Percentiles rank a stretch among this genome's conserved stretches.
These are phyloP conservation scores for Irpex rosettiformis DNA, from an alignment of 1,284 basidiomycete genomes.

Conservation along the genomic window DNA sequence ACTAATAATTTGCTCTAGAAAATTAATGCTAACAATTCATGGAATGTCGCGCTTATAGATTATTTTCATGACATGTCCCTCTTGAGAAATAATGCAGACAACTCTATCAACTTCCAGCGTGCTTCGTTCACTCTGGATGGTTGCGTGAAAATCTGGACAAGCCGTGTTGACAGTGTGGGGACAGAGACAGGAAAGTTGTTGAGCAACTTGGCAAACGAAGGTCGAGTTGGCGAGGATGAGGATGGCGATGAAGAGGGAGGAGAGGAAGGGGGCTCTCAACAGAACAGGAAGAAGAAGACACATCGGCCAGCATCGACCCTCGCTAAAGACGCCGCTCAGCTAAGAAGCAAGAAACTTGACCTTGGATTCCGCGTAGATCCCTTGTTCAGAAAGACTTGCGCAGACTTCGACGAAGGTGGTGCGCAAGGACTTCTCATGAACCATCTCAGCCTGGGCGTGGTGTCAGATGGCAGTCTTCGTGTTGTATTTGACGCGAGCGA, in stretches of 20 bases:
- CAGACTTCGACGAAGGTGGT: constrained; percentile 98
- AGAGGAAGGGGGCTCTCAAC: constrained; percentile 43
- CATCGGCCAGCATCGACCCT: constrained; percentile 78
- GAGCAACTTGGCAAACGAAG: constrained; percentile 82
- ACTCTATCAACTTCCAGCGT: constrained; percentile 98
- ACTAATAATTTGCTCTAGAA: constrained; percentile 57
- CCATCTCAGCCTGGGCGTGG: constrained; percentile 74
- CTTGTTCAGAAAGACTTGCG: constrained; percentile 95
- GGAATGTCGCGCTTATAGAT: constrained; percentile 98
- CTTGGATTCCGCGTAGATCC: constrained; percentile 97
- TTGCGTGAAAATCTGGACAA: constrained; percentile 99
- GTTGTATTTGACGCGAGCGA: constrained; percentile 98
- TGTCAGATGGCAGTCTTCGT: constrained; percentile 79
- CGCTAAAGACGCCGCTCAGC: constrained; percentile 77
- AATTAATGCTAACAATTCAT: constrained; percentile 98
- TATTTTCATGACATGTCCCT: constrained; percentile 99
- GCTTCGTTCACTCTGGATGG: constrained; percentile 97
- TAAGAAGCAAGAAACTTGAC: constrained; percentile 91
- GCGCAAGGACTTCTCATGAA: constrained; percentile 95
- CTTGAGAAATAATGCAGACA: constrained; percentile 87
- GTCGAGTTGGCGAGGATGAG: constrained; percentile 48
- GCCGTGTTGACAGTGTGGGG: constrained; percentile 94
- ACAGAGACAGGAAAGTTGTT: constrained; percentile 96
- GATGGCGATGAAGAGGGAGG: constrained; percentile 64
- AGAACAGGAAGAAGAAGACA: constrained; percentile 56